phyloP scores from a whole-genome alignment of 2,329 filamentous ascomycete species.

The Aureobasidium vineae region DNA sequence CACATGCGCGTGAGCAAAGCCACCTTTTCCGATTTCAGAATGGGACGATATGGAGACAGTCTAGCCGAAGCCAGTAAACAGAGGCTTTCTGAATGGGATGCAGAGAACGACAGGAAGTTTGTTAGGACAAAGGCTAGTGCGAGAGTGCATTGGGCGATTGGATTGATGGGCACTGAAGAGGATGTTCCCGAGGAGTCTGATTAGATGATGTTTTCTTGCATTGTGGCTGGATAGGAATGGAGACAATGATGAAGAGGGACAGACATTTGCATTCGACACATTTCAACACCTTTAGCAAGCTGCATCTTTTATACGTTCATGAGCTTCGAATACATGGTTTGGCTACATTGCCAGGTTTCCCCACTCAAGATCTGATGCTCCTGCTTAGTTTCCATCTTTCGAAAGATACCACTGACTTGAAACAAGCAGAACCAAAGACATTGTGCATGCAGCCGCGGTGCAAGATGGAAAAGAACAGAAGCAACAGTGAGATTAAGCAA shows the following conservation, averaged over 20 bases:
- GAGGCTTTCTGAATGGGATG: conserved; percentile 30
- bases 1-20: conserved; percentile 54
- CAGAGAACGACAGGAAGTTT: conserved; percentile 48
- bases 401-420: too few relatives aligned
- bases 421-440: not conserved
- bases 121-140: conserved; percentile 63
- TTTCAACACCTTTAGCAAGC: conserved; percentile 4
- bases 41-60: not conserved
- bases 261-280: not conserved
- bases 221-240: too few relatives aligned
- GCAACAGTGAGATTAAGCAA: not conserved
- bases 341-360: conserved; percentile 7
- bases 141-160: conserved; percentile 71
- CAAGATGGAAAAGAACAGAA: not conserved
- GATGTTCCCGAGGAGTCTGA: conserved; percentile 53
- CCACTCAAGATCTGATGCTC: not conserved
- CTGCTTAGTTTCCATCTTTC: not conserved
- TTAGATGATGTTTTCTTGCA: not conserved
- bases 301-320: not conserved
- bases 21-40: conserved; percentile 14
- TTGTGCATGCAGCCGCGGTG: not conserved
- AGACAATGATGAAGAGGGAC: not conserved
- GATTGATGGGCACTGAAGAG: conserved; percentile 72
- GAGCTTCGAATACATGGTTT: not conserved
- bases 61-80: not conserved